Conservation (phyloP, 163 green algal species). For the Scenedesmus sp. region DNA sequence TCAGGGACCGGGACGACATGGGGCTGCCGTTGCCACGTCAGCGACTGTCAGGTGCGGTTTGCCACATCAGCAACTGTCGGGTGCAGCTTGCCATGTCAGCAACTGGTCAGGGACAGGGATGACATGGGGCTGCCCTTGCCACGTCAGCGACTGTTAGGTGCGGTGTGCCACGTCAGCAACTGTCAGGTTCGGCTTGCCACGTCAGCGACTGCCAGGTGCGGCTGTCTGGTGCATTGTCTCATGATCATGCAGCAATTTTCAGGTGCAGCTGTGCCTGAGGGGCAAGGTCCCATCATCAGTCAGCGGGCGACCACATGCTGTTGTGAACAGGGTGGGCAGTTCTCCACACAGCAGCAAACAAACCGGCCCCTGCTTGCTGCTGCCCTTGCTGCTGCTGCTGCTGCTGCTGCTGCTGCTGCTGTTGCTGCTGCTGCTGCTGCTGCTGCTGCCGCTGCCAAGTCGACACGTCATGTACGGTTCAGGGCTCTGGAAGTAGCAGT, state of each 20-base stretch:
- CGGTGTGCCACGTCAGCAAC: neutral
- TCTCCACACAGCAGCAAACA: no score
- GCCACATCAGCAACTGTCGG: no score
- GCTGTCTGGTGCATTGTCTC: neutral
- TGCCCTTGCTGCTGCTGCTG: no score
- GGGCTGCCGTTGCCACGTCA: slow-evolving; percentile 5
- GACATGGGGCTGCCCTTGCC: neutral
- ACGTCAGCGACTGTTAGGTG: neutral
- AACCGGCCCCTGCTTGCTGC: no score
- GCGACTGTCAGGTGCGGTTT: neutral
- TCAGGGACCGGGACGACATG: neutral
- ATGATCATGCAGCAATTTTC: neutral
- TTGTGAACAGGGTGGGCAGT: no score
- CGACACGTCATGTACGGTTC: no score
- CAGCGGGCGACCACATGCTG: no score
- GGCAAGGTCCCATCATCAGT: no score
- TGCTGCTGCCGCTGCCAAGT: no score
- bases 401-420: neutral
- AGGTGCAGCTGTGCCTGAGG: no score
- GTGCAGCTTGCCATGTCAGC: neutral
- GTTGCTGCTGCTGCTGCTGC: no score
- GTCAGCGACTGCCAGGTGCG: neutral
- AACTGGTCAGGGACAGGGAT: neutral
- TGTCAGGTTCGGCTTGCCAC: neutral
- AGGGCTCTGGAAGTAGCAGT: no score